Conservation (phyloP, 2,329 filamentous ascomycete genomes). For the Beauveria varroae region DNA sequence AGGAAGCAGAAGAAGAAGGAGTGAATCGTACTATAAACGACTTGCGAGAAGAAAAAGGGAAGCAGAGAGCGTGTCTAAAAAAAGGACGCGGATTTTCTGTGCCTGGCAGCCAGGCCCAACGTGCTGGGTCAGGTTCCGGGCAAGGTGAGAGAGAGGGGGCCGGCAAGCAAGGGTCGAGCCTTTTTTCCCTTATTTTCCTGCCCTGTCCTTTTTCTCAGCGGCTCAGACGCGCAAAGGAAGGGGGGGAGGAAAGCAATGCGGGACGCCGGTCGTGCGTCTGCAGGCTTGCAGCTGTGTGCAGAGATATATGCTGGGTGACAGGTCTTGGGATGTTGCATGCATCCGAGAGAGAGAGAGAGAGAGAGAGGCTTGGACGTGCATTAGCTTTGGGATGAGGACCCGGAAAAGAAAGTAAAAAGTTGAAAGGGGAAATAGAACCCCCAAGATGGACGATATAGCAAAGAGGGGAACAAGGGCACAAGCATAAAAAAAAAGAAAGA, state of each 20-base stretch:
- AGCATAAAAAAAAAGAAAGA: neutral
- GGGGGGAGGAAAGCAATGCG: neutral
- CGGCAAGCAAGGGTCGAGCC: neutral
- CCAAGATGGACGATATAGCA: neutral
- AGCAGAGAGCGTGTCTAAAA: neutral
- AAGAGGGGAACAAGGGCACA: neutral
- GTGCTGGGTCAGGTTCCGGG: neutral
- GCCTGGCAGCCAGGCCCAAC: neutral
- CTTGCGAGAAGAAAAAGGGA: neutral
- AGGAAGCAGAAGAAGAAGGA: neutral
- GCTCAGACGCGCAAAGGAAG: neutral
- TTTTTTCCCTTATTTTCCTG: neutral
- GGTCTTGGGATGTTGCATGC: neutral
- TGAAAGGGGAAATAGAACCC: neutral
- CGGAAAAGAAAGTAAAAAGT: neutral
- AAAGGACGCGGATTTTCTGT: neutral
- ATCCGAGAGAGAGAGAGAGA: neutral
- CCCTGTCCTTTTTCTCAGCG: neutral
- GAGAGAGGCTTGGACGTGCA: neutral
- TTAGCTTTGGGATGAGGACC: neutral
- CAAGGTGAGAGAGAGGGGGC: neutral
- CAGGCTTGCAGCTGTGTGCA: neutral
- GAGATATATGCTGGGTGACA: neutral
- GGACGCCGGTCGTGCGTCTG: neutral
- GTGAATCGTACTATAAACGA: neutral